Base-by-base conservation (phyloP, 75 land plant species). In the Ceratopteris richardii region DNA sequence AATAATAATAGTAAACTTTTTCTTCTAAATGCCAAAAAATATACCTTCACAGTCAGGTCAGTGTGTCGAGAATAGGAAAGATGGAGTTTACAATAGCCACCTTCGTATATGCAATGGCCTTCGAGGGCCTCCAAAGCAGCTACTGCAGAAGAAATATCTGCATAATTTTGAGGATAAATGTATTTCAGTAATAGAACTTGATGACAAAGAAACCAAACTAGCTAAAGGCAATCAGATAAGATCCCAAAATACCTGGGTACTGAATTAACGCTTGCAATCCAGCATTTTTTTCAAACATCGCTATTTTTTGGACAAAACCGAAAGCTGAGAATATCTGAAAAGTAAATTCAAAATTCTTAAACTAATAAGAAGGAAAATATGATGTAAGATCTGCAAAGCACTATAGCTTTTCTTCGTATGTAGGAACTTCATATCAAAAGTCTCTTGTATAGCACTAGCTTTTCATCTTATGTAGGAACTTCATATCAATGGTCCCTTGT, bases 221-320 rank as follows among this genome's bases (percentile, higher is more conserved):
- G 37, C 37, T 9, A 33, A 33, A 33, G 3, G 37, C 37, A 33
- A 33, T n/a, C n/a, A n/a, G n/a, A n/a, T n/a, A n/a, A 33, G 3
- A 33, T 33, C 37, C 37, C 37, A 33, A n/a, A n/a, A 33, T 62
- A 85, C 95, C 95, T 39, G 90, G 82, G 70, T 82, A 89, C 57
- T 89, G 95, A 36, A 89, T 58, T 51, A 89, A 67, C 10, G 95
- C 95, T 62, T 89, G 95, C n/a, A 73, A 75, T 41, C 87, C 88
- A 57, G 90, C 90, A 80, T 80, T 89, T 67, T 89, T 89, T 64
- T 89, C 95, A 77, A 89, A 89, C 50, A 89, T 89, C 0, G 90
- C 95, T 41, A 89, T 85, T 57, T 89, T 89, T 54, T 89, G 90
- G 13, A 89, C 85, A 36, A 78, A 71, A 12, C 95, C 95, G 77